Evolutionary conservation across 129 eudicot genomes (phyloP).

Genomic region (Logfia minima): DNA sequence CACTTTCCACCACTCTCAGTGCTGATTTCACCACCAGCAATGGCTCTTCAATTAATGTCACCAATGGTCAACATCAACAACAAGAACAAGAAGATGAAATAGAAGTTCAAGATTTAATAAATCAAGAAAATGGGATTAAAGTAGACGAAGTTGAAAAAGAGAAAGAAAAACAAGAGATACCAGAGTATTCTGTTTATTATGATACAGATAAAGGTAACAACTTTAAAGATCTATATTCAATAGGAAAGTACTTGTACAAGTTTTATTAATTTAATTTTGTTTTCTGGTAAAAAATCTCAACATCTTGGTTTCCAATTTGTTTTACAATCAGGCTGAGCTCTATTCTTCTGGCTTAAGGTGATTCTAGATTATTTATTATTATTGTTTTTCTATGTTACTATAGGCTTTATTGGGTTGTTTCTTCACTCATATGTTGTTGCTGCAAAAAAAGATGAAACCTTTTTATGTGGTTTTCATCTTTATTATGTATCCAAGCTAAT

Average conservation of each 20-base stretch:
- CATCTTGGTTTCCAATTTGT: not conserved
- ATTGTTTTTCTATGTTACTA: not conserved
- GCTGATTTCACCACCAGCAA: not conserved
- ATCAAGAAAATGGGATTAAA: constrained; percentile 22
- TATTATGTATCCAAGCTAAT: not conserved
- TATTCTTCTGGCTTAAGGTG: constrained; percentile 31
- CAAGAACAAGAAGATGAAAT: not conserved
- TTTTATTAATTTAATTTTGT: not conserved
- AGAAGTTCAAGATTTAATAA: not conserved
- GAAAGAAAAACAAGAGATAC: constrained; percentile 5
- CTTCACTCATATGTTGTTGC: not conserved
- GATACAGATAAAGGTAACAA: constrained; percentile 35
- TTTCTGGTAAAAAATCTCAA: not conserved
- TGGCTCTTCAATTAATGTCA: not conserved
- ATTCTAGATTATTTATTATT: not conserved
- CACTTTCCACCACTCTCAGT: not conserved
- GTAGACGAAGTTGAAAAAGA: constrained; percentile 20
- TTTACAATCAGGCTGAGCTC: constrained; percentile 4
- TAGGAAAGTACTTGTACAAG: constrained; percentile 1
- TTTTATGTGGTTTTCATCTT: not conserved
- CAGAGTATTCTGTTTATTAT: constrained; percentile 31
- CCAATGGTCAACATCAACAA: not conserved
- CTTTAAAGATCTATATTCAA: constrained; percentile 6
- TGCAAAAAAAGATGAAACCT: not conserved
- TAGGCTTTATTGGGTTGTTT: constrained; percentile 15